Evolutionary conservation across 73 alveolate species (phyloP).

Genomic region (Tetrahymena malaccensis): DNA sequence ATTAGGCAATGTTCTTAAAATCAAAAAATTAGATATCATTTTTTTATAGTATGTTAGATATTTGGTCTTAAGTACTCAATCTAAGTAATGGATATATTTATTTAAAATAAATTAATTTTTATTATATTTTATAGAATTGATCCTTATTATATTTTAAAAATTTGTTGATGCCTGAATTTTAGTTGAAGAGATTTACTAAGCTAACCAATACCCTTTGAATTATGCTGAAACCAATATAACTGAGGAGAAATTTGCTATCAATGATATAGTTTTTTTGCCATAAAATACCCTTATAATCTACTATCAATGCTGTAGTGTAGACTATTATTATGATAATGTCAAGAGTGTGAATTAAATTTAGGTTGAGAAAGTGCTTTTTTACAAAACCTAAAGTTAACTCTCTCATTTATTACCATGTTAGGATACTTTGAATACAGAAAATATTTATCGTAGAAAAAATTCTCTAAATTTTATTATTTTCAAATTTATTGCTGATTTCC

Average conservation of each 20-base stretch:
- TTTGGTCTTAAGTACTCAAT: not conserved
- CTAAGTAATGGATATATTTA: not conserved
- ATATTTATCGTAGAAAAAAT: not conserved
- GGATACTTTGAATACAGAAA: not conserved
- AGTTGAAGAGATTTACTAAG: not conserved
- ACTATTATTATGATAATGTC: not conserved
- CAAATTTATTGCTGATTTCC: not conserved
- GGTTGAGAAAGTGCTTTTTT: no score
- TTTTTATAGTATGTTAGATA: not conserved
- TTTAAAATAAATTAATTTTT: no score
- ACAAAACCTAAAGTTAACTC: not conserved
- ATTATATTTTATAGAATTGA: not conserved
- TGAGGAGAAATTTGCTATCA: not conserved
- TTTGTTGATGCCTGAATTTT: not conserved
- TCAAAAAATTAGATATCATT: no score
- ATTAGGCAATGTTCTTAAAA: no score
- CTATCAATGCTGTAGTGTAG: not conserved
- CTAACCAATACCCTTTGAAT: not conserved
- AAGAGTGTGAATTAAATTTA: no score
- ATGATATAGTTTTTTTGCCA: not conserved
- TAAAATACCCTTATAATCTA: not conserved
- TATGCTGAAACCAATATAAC: not conserved
- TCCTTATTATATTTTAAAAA: not conserved
- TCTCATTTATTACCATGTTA: not conserved
- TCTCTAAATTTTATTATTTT: no score